Evolutionary conservation across 441 rosid species (phyloP), one percentile per base, ranked within the genome.

Genomic region (Gossypium trilobum): DNA sequence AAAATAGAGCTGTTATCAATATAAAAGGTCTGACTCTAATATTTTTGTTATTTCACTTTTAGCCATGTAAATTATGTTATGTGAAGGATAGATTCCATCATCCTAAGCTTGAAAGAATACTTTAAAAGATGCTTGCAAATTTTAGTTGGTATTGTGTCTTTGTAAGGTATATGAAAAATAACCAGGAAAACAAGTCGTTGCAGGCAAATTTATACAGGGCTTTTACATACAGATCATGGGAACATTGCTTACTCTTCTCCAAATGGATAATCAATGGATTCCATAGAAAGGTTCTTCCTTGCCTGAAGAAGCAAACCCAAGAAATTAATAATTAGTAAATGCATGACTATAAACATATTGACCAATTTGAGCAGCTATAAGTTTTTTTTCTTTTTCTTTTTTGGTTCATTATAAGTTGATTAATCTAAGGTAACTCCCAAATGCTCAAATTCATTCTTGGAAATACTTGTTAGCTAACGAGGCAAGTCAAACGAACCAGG

Each of bases 251-350:
- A 93, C 98, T 87, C 92, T n/a, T 87, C 92, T 74, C 87, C 91
- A 19, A 84, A 88, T 52, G 81, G 44, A 63, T 33, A 82, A 82
- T 90, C 91, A 73, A 85, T 81, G 75, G 93, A 87, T 79, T 90
- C 97, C 97, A 86, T 85, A 17, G 97, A 87, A 44, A 85, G 95
- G 79, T 90, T 87, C 88, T 87, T 96, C 85, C 72, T 91, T 33
- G 85, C 97, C 99, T 96, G 86, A 74, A 80, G 75, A 61, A 39
- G 70, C 11, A 65, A 71, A 71, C 36, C 46, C 39, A 19, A 71
- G 16, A 61, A 65, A 44, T 66, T 20, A 51, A 52, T 31, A 60
- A 27, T 51, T 72, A 62, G 29, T 31, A 39, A 72, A 33, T 19
- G 42, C 5, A 48, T 19, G 5, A 65, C 44, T 13, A 39, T 42